Evolutionary conservation across 2,329 filamentous ascomycete genomes (phyloP).

Genomic region (Coniochaeta ligniaria): DNA sequence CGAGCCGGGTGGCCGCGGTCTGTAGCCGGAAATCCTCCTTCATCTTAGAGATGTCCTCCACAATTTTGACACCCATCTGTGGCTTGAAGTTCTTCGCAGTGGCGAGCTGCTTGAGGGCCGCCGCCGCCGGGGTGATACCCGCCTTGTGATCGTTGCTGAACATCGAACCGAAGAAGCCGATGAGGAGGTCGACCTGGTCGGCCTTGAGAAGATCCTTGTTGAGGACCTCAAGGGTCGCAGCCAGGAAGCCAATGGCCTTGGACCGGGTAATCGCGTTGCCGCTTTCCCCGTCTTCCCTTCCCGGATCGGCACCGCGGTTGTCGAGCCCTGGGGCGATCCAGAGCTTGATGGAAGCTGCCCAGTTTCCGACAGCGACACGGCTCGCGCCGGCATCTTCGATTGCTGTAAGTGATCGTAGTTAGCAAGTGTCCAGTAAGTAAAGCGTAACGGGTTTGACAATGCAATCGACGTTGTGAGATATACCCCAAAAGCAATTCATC

Average conservation of each 20-base stretch:
- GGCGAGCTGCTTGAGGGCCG: slow-evolving; percentile 40
- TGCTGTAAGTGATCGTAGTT: not conserved
- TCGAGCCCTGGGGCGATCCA: slow-evolving; percentile 16
- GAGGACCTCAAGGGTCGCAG: slow-evolving; percentile 43
- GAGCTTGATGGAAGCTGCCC: slow-evolving; percentile 20
- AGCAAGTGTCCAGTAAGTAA: not conserved
- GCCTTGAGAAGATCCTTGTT: slow-evolving; percentile 36
- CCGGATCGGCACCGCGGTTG: slow-evolving; percentile 22
- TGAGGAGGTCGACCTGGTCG: slow-evolving; percentile 33
- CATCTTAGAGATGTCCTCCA: slow-evolving; percentile 40
- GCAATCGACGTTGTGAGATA: not conserved
- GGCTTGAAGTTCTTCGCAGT: slow-evolving; percentile 42
- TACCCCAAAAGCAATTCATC: not conserved
- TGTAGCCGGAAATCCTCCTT: slow-evolving; percentile 52
- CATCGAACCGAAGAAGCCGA: slow-evolving; percentile 51
- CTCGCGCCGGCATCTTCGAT: not conserved
- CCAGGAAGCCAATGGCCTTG: slow-evolving; percentile 51
- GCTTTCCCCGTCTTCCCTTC: slow-evolving; percentile 23
- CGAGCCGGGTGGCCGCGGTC: slow-evolving; percentile 40
- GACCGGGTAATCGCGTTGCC: slow-evolving; percentile 47
- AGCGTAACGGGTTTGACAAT: no score
- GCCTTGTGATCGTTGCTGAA: slow-evolving; percentile 53
- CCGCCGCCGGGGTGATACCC: slow-evolving; percentile 47
- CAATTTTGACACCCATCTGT: slow-evolving; percentile 38
- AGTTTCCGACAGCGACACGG: slow-evolving; percentile 2